A percentile compares a stretch with the other conserved stretches of the same genome.
These are phyloP conservation scores for Lipomyces starkeyi DNA, from an alignment of 805 yeast genomes.

Conservation along the genomic window DNA sequence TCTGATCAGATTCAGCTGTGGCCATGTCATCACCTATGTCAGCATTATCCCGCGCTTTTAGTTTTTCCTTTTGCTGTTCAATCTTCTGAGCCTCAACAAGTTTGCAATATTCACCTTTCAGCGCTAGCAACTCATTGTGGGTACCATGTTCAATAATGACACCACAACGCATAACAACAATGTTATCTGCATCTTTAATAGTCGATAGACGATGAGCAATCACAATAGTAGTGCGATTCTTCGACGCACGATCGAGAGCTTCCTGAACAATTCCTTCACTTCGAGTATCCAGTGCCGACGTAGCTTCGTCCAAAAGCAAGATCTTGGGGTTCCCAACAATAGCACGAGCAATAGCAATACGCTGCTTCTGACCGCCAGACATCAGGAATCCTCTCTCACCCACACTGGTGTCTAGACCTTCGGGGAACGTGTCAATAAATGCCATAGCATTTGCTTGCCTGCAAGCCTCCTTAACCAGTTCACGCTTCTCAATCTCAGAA, in stretches of 20 bases:
- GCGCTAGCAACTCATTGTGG: slow-evolving; percentile 42
- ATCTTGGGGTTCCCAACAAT: slow-evolving; percentile 59
- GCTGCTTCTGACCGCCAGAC: slow-evolving; percentile 70
- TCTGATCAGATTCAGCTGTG: neutral
- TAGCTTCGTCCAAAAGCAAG: slow-evolving; percentile 66
- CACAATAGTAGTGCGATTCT: slow-evolving; percentile 52
- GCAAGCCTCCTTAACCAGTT: slow-evolving; percentile 51
- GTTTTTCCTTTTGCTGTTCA: slow-evolving; percentile 9
- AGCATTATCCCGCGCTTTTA: neutral
- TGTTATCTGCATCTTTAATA: slow-evolving; percentile 54
- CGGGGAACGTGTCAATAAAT: slow-evolving; percentile 59
- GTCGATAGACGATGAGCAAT: slow-evolving; percentile 60
- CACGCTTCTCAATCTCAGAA: slow-evolving; percentile 48
- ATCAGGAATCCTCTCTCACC: slow-evolving; percentile 65
- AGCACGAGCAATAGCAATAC: slow-evolving; percentile 67
- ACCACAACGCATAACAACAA: slow-evolving; percentile 52
- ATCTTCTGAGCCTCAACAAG: slow-evolving; percentile 42
- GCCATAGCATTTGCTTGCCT: slow-evolving; percentile 57
- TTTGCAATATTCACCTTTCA: slow-evolving; percentile 36
- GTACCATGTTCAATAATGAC: slow-evolving; percentile 53
- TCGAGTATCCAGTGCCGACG: slow-evolving; percentile 66
- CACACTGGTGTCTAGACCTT: slow-evolving; percentile 54
- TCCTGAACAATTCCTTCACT: slow-evolving; percentile 64
- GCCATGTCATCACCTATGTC: slow-evolving; percentile 3
- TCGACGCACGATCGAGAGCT: slow-evolving; percentile 49